Evolutionary conservation across 75 land plant genomes (phyloP).

Genomic region (Pseudotsuga menziesii): DNA sequence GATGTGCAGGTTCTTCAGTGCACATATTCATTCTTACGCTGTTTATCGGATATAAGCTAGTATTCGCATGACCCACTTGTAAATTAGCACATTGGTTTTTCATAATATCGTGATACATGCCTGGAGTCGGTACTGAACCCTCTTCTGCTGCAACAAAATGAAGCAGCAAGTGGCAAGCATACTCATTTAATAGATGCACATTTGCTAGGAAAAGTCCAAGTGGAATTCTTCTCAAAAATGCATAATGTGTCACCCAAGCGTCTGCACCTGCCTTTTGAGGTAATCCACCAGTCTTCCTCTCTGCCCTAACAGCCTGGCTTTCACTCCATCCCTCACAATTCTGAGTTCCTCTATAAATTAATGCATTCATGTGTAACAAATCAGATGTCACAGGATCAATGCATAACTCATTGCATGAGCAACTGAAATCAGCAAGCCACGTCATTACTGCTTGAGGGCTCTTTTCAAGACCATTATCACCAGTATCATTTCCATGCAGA

Average conservation of each 20-base stretch:
- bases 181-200: constrained; percentile 5
- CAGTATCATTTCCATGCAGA: not conserved
- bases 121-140: not conserved
- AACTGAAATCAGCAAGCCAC: constrained; percentile 11
- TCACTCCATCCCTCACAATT: constrained; percentile 1
- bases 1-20: not conserved
- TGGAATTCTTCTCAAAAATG: constrained; percentile 10
- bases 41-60: not conserved
- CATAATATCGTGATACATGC: not conserved
- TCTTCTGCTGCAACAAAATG: constrained; percentile 10
- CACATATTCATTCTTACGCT: not conserved
- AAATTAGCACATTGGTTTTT: not conserved
- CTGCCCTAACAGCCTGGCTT: not conserved
- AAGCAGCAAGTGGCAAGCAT: not conserved
- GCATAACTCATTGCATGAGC: not conserved
- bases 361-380: not conserved
- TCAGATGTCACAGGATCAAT: not conserved
- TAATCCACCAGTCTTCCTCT: not conserved
- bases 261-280: constrained; percentile 1
- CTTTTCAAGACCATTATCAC: not conserved
- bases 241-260: constrained; percentile 3
- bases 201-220: constrained; percentile 11
- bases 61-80: not conserved
- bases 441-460: not conserved
- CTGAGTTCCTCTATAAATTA: not conserved